Evolutionary conservation across 2,329 filamentous ascomycete species (phyloP).

Genomic region (Aspergillus hortae): DNA sequence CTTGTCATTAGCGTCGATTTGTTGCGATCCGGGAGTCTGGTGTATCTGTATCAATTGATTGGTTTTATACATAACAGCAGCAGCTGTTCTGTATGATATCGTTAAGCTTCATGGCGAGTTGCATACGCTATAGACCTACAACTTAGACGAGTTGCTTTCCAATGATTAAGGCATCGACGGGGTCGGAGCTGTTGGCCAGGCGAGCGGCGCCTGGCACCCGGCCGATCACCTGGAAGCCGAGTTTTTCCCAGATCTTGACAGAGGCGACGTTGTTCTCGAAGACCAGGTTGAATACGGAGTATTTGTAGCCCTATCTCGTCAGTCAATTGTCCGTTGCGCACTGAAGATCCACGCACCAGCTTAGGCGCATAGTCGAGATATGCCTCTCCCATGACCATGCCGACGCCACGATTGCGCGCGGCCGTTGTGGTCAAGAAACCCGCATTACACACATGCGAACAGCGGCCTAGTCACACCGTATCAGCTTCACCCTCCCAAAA

Average conservation of each 20-base stretch:
- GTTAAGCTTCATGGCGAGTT: neutral
- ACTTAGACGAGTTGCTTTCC: conserved; percentile 27
- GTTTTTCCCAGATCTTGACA: conserved; percentile 36
- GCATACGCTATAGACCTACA: neutral
- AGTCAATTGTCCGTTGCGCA: neutral
- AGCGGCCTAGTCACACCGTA: conserved; percentile 26
- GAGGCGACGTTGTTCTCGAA: conserved; percentile 40
- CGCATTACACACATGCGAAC: conserved; percentile 38
- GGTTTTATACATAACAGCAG: neutral
- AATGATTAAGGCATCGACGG: conserved; percentile 39
- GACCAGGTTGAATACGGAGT: conserved; percentile 41
- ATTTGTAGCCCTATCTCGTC: conserved; percentile 34
- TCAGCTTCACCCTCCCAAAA: neutral
- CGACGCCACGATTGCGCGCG: conserved; percentile 32
- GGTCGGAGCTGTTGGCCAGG: conserved; percentile 32
- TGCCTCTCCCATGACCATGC: conserved; percentile 33
- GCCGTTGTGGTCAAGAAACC: conserved; percentile 34
- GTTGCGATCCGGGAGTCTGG: neutral
- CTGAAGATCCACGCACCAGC: conserved; percentile 24
- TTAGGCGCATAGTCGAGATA: conserved; percentile 37
- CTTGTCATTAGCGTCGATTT: neutral
- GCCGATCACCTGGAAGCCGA: conserved; percentile 36
- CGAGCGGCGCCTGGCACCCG: conserved; percentile 35
- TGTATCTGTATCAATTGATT: neutral
- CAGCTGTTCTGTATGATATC: conserved; percentile 1